These are phyloP conservation scores for Sclerotinia sclerotiorum DNA, from an alignment of 2,329 filamentous ascomycete species.

Conservation along the genomic window DNA sequence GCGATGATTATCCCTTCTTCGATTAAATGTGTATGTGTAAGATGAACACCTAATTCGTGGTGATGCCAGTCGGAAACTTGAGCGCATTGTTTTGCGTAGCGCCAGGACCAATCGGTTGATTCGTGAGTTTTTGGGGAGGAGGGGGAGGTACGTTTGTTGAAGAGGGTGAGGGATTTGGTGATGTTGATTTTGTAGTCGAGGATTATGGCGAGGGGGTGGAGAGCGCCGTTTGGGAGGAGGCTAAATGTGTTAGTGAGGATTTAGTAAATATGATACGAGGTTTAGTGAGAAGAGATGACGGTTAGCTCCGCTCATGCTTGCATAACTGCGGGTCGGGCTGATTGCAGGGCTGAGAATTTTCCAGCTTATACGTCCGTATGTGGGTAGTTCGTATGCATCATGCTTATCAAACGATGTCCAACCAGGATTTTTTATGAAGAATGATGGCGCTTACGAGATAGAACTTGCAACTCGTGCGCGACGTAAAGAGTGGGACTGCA, in stretches of 20 bases:
- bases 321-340: background rate
- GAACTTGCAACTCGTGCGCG: background rate
- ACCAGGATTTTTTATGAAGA: background rate
- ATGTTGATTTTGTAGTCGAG: constrained; percentile 48
- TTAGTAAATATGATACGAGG: background rate
- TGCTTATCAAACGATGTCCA: background rate
- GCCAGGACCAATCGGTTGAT: constrained; percentile 51
- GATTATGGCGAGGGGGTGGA: constrained; percentile 51
- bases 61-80: constrained; percentile 51
- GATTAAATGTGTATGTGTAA: constrained; percentile 48
- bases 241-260: background rate
- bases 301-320: constrained; percentile 9
- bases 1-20: constrained; percentile 52
- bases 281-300: background rate
- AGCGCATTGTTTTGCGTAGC: constrained; percentile 52
- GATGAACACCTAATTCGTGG: constrained; percentile 50
- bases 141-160: constrained; percentile 47
- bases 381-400: background rate
- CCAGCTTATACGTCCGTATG: background rate
- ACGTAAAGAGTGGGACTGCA: background rate
- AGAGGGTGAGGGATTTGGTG: constrained; percentile 49
- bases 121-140: constrained; percentile 40
- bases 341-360: constrained; percentile 14
- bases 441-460: background rate
- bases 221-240: constrained; percentile 42